Evolutionary conservation across 495 filamentous ascomycete genomes (phyloP), one percentile per base, ranked within the genome.

Genomic region (Aspergillus indologenus): DNA sequence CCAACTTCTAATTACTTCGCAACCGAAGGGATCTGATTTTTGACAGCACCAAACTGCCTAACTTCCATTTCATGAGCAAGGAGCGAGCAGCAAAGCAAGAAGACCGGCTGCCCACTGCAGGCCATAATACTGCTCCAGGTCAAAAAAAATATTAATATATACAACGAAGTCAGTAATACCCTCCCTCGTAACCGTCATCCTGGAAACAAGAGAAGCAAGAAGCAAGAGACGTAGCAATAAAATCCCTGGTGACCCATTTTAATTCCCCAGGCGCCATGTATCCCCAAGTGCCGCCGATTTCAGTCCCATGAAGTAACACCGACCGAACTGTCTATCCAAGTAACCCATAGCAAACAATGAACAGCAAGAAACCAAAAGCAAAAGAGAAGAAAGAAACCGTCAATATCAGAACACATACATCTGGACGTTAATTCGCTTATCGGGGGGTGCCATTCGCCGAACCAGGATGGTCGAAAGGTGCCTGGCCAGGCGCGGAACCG

Each of bases 381-480:
- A 59, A 47, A 22, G 23, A 46, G 24, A 22, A 40, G 59, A 62
- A 58, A 51, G 61, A 64, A 58, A 53, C 20, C 23, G 19, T 47
- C 20, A 61, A 56, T 58, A 59, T 55, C 12, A 14, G 18, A 57
- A 48, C 22, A 45, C 24, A 18, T 20, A 54, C 24, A 51, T 23
- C 14, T 12, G 9, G 45, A 58, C 22, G n/a, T 44, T 31, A 52
- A 47, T 44, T 19, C 47, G 34, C 31, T 74, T 59, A 77, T 57
- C 63, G 71, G 48, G 75, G 71, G 19, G 71, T 75, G 24, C 69
- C 74, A 63, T 70, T 70, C 19, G 67, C 49, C 56, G 73, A 75
- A 20, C 61, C 67, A 12, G 70, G 64, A 52, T 67, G 70, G 22
- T 74, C 70, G 61, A 67, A 73, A 54, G 59, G 61, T 31, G 65